Base-by-base conservation (phyloP, 257 asterid species). In the Penstemon newberryi region DNA sequence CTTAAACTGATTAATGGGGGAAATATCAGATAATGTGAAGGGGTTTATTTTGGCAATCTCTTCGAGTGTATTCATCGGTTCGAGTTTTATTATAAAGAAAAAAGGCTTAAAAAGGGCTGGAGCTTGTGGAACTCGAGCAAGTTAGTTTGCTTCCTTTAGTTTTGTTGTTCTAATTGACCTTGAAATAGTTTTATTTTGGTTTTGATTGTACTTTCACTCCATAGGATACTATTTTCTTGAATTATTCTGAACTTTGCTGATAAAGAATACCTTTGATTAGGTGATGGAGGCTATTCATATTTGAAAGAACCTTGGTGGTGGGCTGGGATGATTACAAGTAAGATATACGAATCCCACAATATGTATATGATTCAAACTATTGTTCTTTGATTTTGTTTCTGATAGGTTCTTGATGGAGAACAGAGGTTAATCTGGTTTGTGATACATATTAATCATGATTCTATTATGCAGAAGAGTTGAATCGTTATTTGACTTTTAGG, bases 231-330 rank as follows among this genome's bases (percentile, higher is more conserved):
- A 25, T 25, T 25, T 25, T 25, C 33, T 25, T 25, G 33, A 25
- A 1, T 25, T 25, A 25, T 25, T 25, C 33, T 25, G 33, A 25
- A 25, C 33, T 25, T 25, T 25, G 33, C 33, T 25, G 33, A 25
- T 25, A 2, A 25, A 25, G 33, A 25, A 25, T 25, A 1, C 33
- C 33, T 56, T 40, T 75, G 18, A 59, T 73, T 76, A 93, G 98
- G 94, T 65, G 88, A 90, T 6, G 98, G 98, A 65, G 97, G 98
- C 69, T 86, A 67, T 64, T 73, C 94, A 0, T 93, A 93, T 71
- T 75, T 93, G 69, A 75, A 36, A 77, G 96, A 93, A 67, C 98
- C 98, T 5, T 77, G 86, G 84, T 93, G 98, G 98, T 93, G 98
- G 98, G 86, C 85, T 53, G 98, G 98, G 52, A 85, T 93, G 92